These are phyloP conservation scores for Hypoxylon perforatum DNA, from an alignment of 495 filamentous ascomycete genomes.

Conservation along the genomic window DNA sequence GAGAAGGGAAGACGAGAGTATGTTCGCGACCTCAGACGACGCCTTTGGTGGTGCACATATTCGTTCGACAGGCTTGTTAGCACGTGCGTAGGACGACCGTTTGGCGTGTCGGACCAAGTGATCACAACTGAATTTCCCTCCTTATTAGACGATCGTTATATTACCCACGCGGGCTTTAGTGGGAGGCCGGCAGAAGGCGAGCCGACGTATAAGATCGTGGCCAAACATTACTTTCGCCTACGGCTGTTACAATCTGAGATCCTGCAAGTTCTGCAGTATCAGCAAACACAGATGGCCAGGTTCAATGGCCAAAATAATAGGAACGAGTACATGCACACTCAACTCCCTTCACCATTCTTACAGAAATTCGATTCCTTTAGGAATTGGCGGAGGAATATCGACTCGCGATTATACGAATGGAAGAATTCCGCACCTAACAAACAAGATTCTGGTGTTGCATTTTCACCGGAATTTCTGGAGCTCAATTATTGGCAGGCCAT, in stretches of 20 bases:
- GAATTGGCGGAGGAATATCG: conserved; percentile 89
- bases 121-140: conserved; percentile 95
- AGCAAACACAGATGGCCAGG: conserved; percentile 76
- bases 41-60: conserved; percentile 97
- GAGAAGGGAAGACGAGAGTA: conserved; percentile 85
- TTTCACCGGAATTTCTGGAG: conserved; percentile 87
- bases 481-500: conserved; percentile 99
- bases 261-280: conserved; percentile 89
- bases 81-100: conserved; percentile 91
- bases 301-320: conserved; percentile 64
- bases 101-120: conserved; percentile 92
- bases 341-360: conserved; percentile 86
- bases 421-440: conserved; percentile 82
- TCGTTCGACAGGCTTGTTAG: conserved; percentile 92
- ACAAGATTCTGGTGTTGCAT: conserved; percentile 83
- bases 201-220: conserved; percentile 87
- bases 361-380: conserved; percentile 85
- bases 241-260: conserved; percentile 96
- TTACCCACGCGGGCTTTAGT: conserved; percentile 82
- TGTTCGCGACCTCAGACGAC: conserved; percentile 84
- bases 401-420: conserved; percentile 86
- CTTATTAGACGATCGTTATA: conserved; percentile 85
- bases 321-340: conserved; percentile 80
- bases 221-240: conserved; percentile 91
- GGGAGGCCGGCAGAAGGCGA: conserved; percentile 60